phyloP scores from a whole-genome alignment of 371 early-diverging fungal genomes.

The Fennellomyces sp. region DNA sequence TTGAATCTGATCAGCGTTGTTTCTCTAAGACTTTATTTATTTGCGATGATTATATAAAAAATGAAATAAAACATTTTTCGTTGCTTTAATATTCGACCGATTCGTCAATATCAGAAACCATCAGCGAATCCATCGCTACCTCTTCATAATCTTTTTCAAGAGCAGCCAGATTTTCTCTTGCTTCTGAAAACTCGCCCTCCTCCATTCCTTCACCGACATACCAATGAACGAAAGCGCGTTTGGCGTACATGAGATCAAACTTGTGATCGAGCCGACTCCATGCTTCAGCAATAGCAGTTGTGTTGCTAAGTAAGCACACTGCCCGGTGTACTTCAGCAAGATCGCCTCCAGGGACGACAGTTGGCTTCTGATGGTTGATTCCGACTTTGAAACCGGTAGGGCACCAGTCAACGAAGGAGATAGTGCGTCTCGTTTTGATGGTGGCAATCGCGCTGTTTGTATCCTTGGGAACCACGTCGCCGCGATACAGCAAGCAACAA shows the following conservation, averaged over 20 bases:
- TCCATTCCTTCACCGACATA: slow-evolving; percentile 97
- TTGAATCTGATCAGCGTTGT: slow-evolving; percentile 1
- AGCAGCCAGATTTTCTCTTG: slow-evolving; percentile 92
- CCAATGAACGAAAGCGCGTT: slow-evolving; percentile 98
- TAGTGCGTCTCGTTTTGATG: slow-evolving; percentile 88
- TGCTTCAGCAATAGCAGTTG: slow-evolving; percentile 93
- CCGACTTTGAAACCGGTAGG: slow-evolving; percentile 88
- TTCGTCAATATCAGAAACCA: slow-evolving; percentile 53
- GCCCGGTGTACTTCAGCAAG: slow-evolving; percentile 88
- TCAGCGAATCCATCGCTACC: slow-evolving; percentile 83
- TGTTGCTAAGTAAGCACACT: slow-evolving; percentile 92
- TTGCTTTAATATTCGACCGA: slow-evolving; percentile 28
- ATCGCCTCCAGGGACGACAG: slow-evolving; percentile 85
- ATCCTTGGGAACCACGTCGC: slow-evolving; percentile 85
- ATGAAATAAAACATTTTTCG: background rate
- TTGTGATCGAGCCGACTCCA: slow-evolving; percentile 93
- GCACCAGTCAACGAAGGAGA: slow-evolving; percentile 97
- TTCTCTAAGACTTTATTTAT: background rate
- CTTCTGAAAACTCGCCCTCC: slow-evolving; percentile 87
- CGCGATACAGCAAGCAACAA: slow-evolving; percentile 92
- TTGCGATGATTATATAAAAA: background rate
- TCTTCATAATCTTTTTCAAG: slow-evolving; percentile 99
- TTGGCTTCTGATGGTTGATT: slow-evolving; percentile 87
- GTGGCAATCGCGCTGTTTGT: slow-evolving; percentile 85
- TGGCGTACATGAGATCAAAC: slow-evolving; percentile 95